phyloP scores from a whole-genome alignment of 2,329 filamentous ascomycete genomes.

The Zymoseptoria tritici region DNA sequence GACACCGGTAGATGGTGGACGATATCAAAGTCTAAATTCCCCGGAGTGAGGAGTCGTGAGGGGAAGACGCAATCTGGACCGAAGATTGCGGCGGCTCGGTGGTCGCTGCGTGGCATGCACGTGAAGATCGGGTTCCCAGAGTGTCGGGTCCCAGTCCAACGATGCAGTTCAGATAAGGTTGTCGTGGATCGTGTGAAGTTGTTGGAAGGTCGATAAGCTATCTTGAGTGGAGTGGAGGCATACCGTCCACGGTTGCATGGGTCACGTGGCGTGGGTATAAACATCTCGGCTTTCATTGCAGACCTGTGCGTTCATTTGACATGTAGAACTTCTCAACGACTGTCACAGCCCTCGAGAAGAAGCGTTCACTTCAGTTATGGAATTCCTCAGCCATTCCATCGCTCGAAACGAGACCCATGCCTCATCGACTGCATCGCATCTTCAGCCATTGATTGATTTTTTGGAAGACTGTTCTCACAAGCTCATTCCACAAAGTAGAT shows the following conservation, averaged over 20 bases:
- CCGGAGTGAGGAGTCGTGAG: background rate
- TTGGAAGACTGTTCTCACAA: background rate
- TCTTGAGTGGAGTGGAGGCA: no score
- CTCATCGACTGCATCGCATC: no score
- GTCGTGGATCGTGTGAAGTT: background rate
- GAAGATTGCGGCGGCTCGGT: background rate
- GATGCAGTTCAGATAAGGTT: background rate
- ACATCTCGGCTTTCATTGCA: background rate
- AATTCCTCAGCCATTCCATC: background rate
- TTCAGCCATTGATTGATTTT: background rate
- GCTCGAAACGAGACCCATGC: background rate
- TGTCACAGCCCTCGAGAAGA: background rate
- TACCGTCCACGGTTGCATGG: no score
- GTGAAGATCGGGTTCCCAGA: background rate
- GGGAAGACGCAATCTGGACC: background rate
- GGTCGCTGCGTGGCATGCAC: background rate
- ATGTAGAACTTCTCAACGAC: background rate
- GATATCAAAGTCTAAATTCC: background rate
- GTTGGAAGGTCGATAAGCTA: background rate
- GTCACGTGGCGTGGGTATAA: background rate
- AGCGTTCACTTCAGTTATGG: background rate
- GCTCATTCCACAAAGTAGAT: background rate
- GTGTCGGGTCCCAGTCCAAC: background rate
- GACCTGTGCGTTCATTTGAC: background rate
- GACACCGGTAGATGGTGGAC: background rate